phyloP scores from a whole-genome alignment of 2,329 filamentous ascomycete species.

The Verticillium dahliae region DNA sequence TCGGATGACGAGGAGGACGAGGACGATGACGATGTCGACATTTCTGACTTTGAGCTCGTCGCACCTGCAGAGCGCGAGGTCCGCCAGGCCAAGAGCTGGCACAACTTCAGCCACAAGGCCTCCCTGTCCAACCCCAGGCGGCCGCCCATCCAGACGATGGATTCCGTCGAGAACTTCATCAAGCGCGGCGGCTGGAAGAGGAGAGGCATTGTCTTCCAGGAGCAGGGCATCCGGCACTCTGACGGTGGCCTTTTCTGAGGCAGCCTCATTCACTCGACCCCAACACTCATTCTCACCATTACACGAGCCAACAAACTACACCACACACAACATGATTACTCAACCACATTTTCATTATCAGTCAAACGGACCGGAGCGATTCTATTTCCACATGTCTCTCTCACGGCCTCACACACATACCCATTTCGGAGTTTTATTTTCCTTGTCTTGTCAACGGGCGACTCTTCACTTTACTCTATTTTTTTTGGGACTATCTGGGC shows the following conservation, averaged over 20 bases:
- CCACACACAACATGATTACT: neutral
- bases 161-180: constrained; percentile 30
- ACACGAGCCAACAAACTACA: neutral
- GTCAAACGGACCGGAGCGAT: neutral
- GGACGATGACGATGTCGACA: constrained; percentile 5
- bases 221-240: constrained; percentile 18
- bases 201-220: constrained; percentile 32
- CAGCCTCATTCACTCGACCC: neutral
- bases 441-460: neutral
- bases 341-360: neutral
- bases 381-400: neutral
- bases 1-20: constrained; percentile 14
- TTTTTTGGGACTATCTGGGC: neutral
- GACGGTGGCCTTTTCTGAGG: constrained; percentile 12
- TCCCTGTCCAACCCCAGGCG: constrained; percentile 17
- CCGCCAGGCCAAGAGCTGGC: constrained; percentile 7
- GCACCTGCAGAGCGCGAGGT: constrained; percentile 7
- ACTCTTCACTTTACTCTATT: neutral
- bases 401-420: neutral
- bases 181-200: constrained; percentile 38
- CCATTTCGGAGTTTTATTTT: neutral
- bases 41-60: constrained; percentile 7
- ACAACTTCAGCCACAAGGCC: constrained; percentile 28
- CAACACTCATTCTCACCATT: neutral
- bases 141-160: constrained; percentile 28